Base-by-base conservation (phyloP, 345 rosid species). In the Pistacia vera region DNA sequence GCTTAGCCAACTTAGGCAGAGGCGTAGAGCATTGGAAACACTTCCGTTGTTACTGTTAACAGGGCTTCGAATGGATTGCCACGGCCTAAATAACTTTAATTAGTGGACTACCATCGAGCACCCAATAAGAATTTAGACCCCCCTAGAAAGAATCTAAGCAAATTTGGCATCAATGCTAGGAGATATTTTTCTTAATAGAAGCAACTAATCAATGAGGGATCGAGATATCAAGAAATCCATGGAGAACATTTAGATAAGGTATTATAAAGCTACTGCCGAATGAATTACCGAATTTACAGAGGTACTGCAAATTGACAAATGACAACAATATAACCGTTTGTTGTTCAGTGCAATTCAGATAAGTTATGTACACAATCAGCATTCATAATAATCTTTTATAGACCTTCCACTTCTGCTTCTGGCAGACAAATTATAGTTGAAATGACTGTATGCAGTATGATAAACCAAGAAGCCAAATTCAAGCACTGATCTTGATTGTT, bases 321-420 rank as follows among this genome's bases (percentile, higher is more conserved):
- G 55, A 67, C 49, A 66, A 71, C 64, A 51, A 62, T 33, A 6
- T 64, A 59, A 68, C 44, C 67, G 62, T 67, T 59, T 38, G 66
- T n/a, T 28, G 57, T 76, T 69, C 69, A 18, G 57, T 78, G 73
- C 66, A 78, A 38, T 38, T 56, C 25, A 13, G 49, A 72, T 75
- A 68, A 70, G 58, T 56, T 82, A 81, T 84, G 22, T 77, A 82
- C 79, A 70, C 63, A 65, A 72, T 56, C 69, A 74, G 48, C 75
- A 70, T 68, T 7, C 76, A 30, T 36, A 46, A 62, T 70, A 46
- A 74, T 44, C 55, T 36, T 51, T 59, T 68, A 66, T 72, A 55
- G 25, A 56, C 76, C 77, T 66, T 72, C 75, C 79, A 66, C 64
- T 54, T 54, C 51, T 0, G 62, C 72, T 38, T 52, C 51, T 0